Percentiles rank a stretch among this genome's conserved stretches.
Evolutionary conservation across 2,329 filamentous ascomycete species (phyloP).

Genomic region (Fusarium drepaniforme): DNA sequence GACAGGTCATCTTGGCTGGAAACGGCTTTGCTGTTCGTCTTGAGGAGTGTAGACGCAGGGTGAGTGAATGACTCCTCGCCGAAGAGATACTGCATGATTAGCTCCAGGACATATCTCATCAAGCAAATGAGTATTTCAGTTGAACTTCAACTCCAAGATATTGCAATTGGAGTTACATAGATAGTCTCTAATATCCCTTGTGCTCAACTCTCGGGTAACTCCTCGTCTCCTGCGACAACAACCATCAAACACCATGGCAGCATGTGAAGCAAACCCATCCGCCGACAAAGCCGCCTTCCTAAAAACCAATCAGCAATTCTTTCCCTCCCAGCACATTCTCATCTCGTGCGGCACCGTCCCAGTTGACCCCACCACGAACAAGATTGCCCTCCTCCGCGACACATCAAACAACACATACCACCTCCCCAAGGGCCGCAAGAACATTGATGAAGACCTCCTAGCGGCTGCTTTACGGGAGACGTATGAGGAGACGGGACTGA

Average conservation of each 20-base stretch:
- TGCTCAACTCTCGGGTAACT: not conserved
- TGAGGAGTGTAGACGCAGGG: not conserved
- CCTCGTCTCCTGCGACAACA: not conserved
- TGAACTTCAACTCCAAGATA: not conserved
- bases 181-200: not conserved
- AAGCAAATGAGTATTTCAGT: not conserved
- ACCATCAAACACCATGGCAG: not conserved
- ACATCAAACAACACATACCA: slow-evolving; percentile 28
- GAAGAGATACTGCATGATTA: not conserved
- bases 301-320: slow-evolving; percentile 45
- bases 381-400: slow-evolving; percentile 59
- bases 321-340: slow-evolving; percentile 56
- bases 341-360: slow-evolving; percentile 62
- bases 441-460: not conserved
- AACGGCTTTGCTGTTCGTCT: not conserved
- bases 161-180: not conserved
- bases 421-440: not conserved
- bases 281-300: not conserved
- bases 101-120: not conserved
- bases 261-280: slow-evolving; percentile 1
- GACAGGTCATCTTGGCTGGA: not conserved
- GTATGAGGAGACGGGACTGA: slow-evolving; percentile 61
- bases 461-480: not conserved
- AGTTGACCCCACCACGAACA: slow-evolving; percentile 51
- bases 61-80: not conserved